Percentiles rank a stretch among this genome's conserved stretches.
Conservation (phyloP, 192 early-diverging fungal species). For the Entrophospora sp. region DNA sequence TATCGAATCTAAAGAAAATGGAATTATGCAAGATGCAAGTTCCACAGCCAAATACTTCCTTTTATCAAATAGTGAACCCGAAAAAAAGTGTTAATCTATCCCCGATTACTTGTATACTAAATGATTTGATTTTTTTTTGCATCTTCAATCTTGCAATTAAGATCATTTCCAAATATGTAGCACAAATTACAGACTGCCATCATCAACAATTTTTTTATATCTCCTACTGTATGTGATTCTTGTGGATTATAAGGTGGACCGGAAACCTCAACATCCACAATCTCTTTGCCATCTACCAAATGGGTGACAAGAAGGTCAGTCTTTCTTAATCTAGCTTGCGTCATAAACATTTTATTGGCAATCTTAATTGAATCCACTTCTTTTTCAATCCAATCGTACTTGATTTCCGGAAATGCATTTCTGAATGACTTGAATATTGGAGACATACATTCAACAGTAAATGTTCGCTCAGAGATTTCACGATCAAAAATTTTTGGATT, state of each 20-base stretch:
- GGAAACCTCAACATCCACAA: background rate
- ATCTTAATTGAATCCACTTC: background rate
- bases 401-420: background rate
- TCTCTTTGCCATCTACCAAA: background rate
- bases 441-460: background rate
- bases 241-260: background rate
- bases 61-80: background rate
- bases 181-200: slow-evolving; percentile 7
- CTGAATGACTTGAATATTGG: background rate
- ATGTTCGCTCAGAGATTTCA: background rate
- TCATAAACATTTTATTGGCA: background rate
- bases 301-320: background rate
- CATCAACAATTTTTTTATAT: slow-evolving; percentile 4
- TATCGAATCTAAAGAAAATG: background rate
- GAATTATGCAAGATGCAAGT: slow-evolving; percentile 9
- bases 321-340: background rate
- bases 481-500: background rate
- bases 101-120: slow-evolving; percentile 9
- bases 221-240: background rate
- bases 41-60: slow-evolving; percentile 9
- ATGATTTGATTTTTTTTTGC: background rate
- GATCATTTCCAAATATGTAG: background rate
- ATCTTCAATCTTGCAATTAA: background rate
- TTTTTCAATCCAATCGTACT: background rate
- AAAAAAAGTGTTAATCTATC: background rate